Percentiles rank a stretch among this genome's conserved stretches.
Conservation (phyloP, 2,329 filamentous ascomycete genomes). For the Diaporthe sp. region DNA sequence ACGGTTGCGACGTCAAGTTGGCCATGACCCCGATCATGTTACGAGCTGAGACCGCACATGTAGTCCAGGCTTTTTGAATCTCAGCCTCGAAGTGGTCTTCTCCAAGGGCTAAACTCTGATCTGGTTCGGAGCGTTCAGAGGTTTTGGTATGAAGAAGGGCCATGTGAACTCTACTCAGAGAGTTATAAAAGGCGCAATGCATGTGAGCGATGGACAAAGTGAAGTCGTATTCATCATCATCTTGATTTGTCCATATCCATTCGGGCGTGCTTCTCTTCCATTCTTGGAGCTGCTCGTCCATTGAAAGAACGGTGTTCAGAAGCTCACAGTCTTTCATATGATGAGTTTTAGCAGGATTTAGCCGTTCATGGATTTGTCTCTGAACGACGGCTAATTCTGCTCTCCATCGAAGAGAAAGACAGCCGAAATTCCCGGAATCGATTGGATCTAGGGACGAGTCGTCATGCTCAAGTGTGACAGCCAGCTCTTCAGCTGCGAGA, state of each 20-base stretch:
- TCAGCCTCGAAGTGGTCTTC: not conserved
- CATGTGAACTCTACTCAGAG: not conserved
- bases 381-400: not conserved
- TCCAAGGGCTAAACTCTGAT: not conserved
- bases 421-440: not conserved
- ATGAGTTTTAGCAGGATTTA: not conserved
- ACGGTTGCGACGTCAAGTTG: not conserved
- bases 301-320: not conserved
- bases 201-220: not conserved
- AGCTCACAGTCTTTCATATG: too few relatives aligned
- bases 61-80: not conserved
- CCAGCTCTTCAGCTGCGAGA: not conserved
- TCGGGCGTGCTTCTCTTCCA: not conserved
- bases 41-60: not conserved
- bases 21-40: not conserved
- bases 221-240: not conserved
- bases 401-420: not conserved
- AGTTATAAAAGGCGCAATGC: not conserved
- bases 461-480: not conserved
- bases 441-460: rapidly evolving
- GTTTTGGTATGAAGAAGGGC: not conserved
- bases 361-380: not conserved
- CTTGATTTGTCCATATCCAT: not conserved
- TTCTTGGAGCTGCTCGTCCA: not conserved
- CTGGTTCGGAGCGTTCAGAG: too few relatives aligned